These are phyloP conservation scores for Saccharata proteae DNA, from an alignment of 2,329 filamentous ascomycete species.

Conservation along the genomic window DNA sequence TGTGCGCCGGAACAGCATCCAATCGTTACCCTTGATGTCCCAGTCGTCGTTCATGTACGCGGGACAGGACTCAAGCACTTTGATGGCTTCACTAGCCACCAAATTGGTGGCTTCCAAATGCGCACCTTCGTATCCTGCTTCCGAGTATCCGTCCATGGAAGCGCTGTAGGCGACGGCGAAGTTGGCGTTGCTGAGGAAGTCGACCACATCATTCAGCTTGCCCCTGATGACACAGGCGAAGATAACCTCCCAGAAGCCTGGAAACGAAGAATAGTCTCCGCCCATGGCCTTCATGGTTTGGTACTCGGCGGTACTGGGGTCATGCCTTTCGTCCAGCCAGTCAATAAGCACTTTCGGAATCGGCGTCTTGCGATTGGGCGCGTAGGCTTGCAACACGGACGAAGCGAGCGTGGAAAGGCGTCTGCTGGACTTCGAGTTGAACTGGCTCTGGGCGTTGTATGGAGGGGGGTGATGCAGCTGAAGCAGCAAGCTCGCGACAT, in stretches of 20 bases:
- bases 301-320: slow-evolving; percentile 56
- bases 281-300: slow-evolving; percentile 49
- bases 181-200: slow-evolving; percentile 59
- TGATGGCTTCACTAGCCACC: slow-evolving; percentile 55
- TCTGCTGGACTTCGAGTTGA: slow-evolving; percentile 12
- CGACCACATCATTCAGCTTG: slow-evolving; percentile 53
- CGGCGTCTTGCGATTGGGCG: slow-evolving; percentile 27
- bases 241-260: slow-evolving; percentile 77
- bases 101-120: slow-evolving; percentile 69
- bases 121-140: slow-evolving; percentile 58
- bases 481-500: slow-evolving; percentile 65
- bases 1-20: slow-evolving; percentile 71
- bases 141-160: slow-evolving; percentile 49
- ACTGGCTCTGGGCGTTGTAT: slow-evolving; percentile 15
- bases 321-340: slow-evolving; percentile 70
- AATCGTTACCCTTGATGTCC: slow-evolving; percentile 71
- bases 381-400: slow-evolving; percentile 10
- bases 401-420: slow-evolving; percentile 17
- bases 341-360: slow-evolving; percentile 69
- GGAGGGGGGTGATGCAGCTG: slow-evolving; percentile 60
- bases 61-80: slow-evolving; percentile 63
- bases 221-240: slow-evolving; percentile 64
- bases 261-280: slow-evolving; percentile 64
- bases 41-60: slow-evolving; percentile 55
- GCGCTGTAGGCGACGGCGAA: slow-evolving; percentile 64